These are phyloP conservation scores for Tolypocladium tundrense DNA, from an alignment of 2,329 filamentous ascomycete genomes.

Conservation along the genomic window DNA sequence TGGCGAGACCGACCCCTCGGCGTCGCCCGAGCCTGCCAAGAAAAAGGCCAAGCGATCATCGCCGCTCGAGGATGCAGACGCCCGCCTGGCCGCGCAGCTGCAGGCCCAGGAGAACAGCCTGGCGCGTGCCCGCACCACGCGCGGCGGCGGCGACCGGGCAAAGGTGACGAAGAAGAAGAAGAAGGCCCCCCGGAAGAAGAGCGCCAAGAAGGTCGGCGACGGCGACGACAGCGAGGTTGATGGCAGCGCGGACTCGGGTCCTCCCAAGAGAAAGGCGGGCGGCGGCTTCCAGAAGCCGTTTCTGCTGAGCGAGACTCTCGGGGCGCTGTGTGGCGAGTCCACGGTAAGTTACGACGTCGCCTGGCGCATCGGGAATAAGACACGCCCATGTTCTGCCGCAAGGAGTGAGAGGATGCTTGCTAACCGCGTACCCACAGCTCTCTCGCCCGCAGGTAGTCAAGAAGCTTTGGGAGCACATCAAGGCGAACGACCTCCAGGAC, in stretches of 20 bases:
- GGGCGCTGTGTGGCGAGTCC: slow-evolving; percentile 59
- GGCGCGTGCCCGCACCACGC: slow-evolving; percentile 58
- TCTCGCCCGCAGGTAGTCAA: slow-evolving; percentile 94
- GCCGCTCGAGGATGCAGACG: slow-evolving; percentile 64
- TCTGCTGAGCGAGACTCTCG: slow-evolving; percentile 59
- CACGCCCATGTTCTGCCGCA: not conserved
- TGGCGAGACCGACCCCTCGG: slow-evolving; percentile 37
- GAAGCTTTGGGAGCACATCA: slow-evolving; percentile 93
- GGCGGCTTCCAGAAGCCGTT: slow-evolving; percentile 90
- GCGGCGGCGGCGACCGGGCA: slow-evolving; percentile 57
- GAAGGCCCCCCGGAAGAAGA: slow-evolving; percentile 61
- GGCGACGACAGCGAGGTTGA: slow-evolving; percentile 74
- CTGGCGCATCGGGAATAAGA: not conserved
- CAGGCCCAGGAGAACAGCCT: slow-evolving; percentile 84
- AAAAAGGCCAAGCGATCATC: slow-evolving; percentile 61
- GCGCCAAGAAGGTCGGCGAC: slow-evolving; percentile 60
- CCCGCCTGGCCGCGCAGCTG: slow-evolving; percentile 73
- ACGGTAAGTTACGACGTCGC: slow-evolving; percentile 36
- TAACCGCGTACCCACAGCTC: slow-evolving; percentile 40
- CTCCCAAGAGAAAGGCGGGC: slow-evolving; percentile 69
- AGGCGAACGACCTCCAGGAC: slow-evolving; percentile 78
- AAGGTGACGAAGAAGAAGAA: slow-evolving; percentile 59
- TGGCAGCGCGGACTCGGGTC: slow-evolving; percentile 45
- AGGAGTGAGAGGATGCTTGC: not conserved
- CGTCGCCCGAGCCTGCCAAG: slow-evolving; percentile 33